Evolutionary conservation across 164 flowering plant species (phyloP).

Genomic region (Paratinospora sagittata): DNA sequence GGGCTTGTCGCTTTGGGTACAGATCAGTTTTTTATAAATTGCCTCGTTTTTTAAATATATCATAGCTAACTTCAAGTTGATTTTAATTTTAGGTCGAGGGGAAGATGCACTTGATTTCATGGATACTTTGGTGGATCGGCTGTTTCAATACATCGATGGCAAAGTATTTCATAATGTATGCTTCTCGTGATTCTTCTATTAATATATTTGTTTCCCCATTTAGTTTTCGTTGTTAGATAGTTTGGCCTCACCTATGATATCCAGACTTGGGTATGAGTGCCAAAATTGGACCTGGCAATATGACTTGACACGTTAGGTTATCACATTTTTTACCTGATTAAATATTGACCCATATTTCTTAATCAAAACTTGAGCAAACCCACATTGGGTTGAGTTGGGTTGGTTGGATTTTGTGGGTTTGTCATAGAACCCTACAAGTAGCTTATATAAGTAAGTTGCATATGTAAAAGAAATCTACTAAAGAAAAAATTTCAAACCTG

Average conservation of each 20-base stretch:
- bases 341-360: too few species aligned
- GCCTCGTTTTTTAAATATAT: background rate
- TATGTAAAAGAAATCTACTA: too few species aligned
- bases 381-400: too few species aligned
- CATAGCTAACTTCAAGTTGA: constrained; percentile 14
- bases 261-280: too few species aligned
- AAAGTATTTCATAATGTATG: constrained; percentile 55
- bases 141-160: constrained; percentile 76
- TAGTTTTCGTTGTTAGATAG: background rate
- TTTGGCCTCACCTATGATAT: background rate
- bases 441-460: too few species aligned
- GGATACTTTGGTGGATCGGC: constrained; percentile 62
- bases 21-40: background rate
- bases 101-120: constrained; percentile 62
- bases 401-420: too few species aligned
- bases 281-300: too few species aligned
- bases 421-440: too few species aligned
- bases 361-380: too few species aligned
- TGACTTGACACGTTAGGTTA: too few species aligned
- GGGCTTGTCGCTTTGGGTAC: constrained; percentile 91
- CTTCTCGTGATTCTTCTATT: background rate
- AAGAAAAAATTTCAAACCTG: too few species aligned
- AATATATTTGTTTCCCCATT: background rate
- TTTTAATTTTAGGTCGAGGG: constrained; percentile 66
- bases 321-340: too few species aligned